These are phyloP conservation scores for Ceratocystiopsis brevicomis DNA, from an alignment of 2,329 filamentous ascomycete genomes.

Conservation along the genomic window DNA sequence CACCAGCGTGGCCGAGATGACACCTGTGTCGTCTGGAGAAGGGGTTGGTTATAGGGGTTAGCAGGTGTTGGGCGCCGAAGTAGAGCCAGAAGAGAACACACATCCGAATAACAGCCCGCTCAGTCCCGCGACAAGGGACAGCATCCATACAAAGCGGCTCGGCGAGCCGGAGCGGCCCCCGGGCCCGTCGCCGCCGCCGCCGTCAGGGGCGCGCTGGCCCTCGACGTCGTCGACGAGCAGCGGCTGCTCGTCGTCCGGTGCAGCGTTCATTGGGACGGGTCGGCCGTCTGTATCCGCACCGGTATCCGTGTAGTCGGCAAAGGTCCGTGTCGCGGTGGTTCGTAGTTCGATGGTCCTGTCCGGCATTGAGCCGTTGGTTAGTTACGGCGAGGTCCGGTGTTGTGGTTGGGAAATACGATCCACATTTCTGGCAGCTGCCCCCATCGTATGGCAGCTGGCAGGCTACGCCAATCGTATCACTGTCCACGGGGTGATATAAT, in stretches of 20 bases:
- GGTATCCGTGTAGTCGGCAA: too few relatives aligned
- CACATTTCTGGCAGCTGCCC: too few relatives aligned
- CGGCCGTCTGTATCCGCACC: too few relatives aligned
- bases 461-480: too few relatives aligned
- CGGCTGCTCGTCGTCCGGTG: constrained; percentile 7
- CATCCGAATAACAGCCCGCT: constrained; percentile 51
- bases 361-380: too few relatives aligned
- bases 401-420: too few relatives aligned
- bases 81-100: constrained; percentile 17
- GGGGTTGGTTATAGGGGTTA: constrained; percentile 1
- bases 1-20: constrained; percentile 49
- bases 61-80: not conserved
- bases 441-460: too few relatives aligned
- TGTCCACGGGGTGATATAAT: too few relatives aligned
- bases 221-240: constrained; percentile 2
- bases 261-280: not conserved
- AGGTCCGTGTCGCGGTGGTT: too few relatives aligned
- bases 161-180: constrained; percentile 12
- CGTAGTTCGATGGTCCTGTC: too few relatives aligned
- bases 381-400: too few relatives aligned
- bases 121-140: constrained; percentile 47
- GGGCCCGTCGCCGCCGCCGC: not conserved
- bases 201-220: not conserved
- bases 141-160: constrained; percentile 36
- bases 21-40: constrained; percentile 41